Conservation (phyloP, 164 flowering plant species). For the Sedum album region DNA sequence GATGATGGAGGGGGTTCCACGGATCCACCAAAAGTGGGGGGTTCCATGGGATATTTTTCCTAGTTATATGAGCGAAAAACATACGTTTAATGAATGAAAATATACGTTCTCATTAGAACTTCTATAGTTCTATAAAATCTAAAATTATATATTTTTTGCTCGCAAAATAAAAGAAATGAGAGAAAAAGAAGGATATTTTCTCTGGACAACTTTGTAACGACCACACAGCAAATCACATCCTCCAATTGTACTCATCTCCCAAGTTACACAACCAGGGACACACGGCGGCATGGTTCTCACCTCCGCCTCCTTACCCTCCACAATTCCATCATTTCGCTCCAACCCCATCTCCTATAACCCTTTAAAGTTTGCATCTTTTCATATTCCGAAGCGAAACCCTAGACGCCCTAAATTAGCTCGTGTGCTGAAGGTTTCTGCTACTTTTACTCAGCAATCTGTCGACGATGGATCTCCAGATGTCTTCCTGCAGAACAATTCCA, state of each 20-base stretch:
- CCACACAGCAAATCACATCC: background rate
- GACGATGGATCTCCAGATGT: conserved; percentile 46
- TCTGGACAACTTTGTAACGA: background rate
- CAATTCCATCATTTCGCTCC: conserved; percentile 29
- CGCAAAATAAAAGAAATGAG: too few species aligned
- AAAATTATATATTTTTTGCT: too few species aligned
- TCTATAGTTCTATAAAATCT: too few species aligned
- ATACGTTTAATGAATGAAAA: too few species aligned
- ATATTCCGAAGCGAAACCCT: background rate
- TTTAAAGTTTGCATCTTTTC: background rate
- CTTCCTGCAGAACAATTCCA: conserved; percentile 50
- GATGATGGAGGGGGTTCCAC: too few species aligned
- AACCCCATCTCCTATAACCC: conserved; percentile 16
- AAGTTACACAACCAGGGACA: background rate
- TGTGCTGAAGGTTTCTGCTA: conserved; percentile 13
- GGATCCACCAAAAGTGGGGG: too few species aligned
- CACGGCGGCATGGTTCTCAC: conserved; percentile 28
- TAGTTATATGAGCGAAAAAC: too few species aligned
- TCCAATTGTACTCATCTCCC: background rate
- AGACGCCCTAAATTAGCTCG: background rate
- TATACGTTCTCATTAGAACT: too few species aligned
- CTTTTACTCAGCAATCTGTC: conserved; percentile 13
- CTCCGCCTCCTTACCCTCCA: conserved; percentile 27
- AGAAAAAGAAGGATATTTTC: background rate
- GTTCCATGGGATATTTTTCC: too few species aligned